Evolutionary conservation across 495 filamentous ascomycete genomes (phyloP), one percentile per base, ranked within the genome.

Genomic region (Xylaria telfairii): DNA sequence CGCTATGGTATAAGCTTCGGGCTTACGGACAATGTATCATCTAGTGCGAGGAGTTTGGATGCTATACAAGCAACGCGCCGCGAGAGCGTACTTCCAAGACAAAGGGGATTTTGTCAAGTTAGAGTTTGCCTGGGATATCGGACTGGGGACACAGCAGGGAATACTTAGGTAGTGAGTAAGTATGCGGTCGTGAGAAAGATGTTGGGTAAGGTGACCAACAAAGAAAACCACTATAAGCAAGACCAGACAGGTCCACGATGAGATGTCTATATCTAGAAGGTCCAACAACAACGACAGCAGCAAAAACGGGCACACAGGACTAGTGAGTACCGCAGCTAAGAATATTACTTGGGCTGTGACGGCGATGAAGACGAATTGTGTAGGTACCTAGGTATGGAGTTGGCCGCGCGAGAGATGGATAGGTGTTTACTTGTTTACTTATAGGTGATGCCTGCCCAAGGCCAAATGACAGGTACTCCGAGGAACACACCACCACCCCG

Each of bases 21-120:
- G 56, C 32, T 59, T 34, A 21, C 30, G 56, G 59, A 42, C 21
- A 62, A 62, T 42, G 9, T 62, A 62, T 24, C 26, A 42, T 62
- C 34, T 24, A 1, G n/a, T 42, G 59, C 2, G 37, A 41, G 57
- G 34, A 61, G 19, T 37, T 37, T 30, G 24, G 8, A 42, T 28
- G 37, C 9, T 26, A n/a, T 24, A 24, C n/a, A 26, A 6, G 57
- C n/a, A 4, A 60, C n/a, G n/a, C n/a, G 57, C 34, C 6, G 13
- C 39, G 0, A 34, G 17, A 34, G 17, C 30, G 1, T 34, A 37
- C 13, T 34, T 37, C 3, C 1, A 39, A 62, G n/a, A 24, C 37
- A 41, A 61, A 37, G 12, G 10, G 10, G 17, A 61, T 42, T 13
- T 32, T 3, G 8, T 26, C 26, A 19, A 8, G 28, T 32, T 4